Evolutionary conservation across 2,329 filamentous ascomycete species (phyloP), one percentile per base, ranked within the genome.

Genomic region (Arthrobotrys sinensis): DNA sequence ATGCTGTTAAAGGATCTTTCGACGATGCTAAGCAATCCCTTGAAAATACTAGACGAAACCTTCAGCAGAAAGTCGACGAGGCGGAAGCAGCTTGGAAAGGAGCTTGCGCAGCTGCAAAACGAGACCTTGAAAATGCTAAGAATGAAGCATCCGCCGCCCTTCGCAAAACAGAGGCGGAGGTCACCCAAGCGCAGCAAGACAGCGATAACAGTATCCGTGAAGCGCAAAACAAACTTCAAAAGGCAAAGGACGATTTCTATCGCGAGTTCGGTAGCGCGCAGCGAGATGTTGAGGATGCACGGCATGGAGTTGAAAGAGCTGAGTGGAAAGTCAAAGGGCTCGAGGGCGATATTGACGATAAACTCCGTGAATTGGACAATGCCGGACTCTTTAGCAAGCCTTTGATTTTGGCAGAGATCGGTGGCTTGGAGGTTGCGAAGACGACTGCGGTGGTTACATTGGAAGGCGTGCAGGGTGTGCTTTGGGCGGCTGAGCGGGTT

Each of bases 11-110:
- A 36, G 28, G 28, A 36, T 1, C 12, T 21, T 48, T 67, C 40
- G 40, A 67, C 28, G 1, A 1, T 6, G 46, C 46, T 36, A 67
- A 50, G 63, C 32, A 55, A 36, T 3, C 5, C 24, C 40, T 67
- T 21, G 45, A 67, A 67, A 28, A 80, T 68, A 68, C 46, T 60
- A 52, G 60, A 50, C 34, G 63, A 62, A 14, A 52, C 68, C n/a
- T 48, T 36, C 38, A 71, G 19, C 24, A 38, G 3, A 65, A 64
- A 32, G 55, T 64, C 21, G 38, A 43, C 7, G 34, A 32, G 10
- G 55, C 57, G 1, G 53, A 48, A n/a, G 55, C 28, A 16, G 67
- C 55, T 32, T 65, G 57, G 34, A 48, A 64, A 4, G 57, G 40
- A 1, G 53, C 34, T 16, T 40, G 34, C 40, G 57, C 57, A 16